Base-by-base conservation (phyloP, 2,329 filamentous ascomycete species). In the Apiospora pterosperma region DNA sequence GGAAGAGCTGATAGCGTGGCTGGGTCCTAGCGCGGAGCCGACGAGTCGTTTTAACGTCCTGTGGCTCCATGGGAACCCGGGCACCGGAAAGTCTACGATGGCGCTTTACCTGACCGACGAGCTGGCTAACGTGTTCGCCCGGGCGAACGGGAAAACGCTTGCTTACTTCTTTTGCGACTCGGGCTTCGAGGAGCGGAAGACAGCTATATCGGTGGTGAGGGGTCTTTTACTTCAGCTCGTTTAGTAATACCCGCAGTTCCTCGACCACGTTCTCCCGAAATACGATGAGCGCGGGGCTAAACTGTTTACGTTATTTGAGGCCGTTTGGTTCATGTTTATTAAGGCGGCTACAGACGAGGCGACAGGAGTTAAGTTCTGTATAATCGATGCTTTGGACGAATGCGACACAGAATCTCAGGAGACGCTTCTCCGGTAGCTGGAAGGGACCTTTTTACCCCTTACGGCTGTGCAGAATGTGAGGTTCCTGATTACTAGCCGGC, bases 161-260 rank as follows among this genome's bases (percentile, higher is more conserved):
- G 65, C 65, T 5, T 72, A 70, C 59, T 72, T 72, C 61, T 73
- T 73, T 63, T 71, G 68, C 59, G 68, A 73, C 63, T 71, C 70
- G 1, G 61, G 62, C 39, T 69, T 66, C 60, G 64, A 70, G 14
- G 67, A 48, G 42, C 71, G 67, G 16, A 70, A 68, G 38, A 71
- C 69, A 2, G 69, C 70, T 23, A 68, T 66, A 5, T 65, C 68
- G n/a, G 59, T 73, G n/a, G 21, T 72, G 28, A 55, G 70, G 36
- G 70, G 71, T 1, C 70, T 73, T 61, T 65, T 73, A 39, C 41
- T 60, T 16, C 68, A 71, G 59, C 64, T 73, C 7, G 55, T 70
- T 10, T 55, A 69, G 34, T 66, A 71, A 61, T 66, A 70, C 25
- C 62, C 64, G 16, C 48, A 44, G 52, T 69, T 73, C 19, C 52